phyloP scores from a whole-genome alignment of 345 rosid species.

The Pelargonium nanum region DNA sequence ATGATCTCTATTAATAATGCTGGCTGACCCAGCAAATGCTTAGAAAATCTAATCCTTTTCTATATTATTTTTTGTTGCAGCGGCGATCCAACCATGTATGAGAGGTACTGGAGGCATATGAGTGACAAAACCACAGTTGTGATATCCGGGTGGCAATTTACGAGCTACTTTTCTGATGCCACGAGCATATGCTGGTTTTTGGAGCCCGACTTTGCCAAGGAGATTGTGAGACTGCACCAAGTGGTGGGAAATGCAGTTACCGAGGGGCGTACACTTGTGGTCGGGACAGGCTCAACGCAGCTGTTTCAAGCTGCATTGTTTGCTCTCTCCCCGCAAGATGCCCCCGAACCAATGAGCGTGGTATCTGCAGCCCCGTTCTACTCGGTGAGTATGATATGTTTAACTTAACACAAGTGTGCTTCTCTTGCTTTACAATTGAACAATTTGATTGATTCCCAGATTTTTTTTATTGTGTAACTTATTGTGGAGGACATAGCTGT shows the following conservation, averaged over 20 bases:
- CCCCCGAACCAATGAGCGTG: slow-evolving; percentile 57
- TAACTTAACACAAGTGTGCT: no score
- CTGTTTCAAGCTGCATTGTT: slow-evolving; percentile 75
- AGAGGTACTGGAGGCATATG: slow-evolving; percentile 53
- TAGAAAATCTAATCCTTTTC: no score
- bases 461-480: not conserved
- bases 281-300: slow-evolving; percentile 90
- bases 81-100: slow-evolving; percentile 91
- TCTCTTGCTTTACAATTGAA: not conserved
- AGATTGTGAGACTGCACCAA: slow-evolving; percentile 54
- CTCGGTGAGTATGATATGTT: slow-evolving; percentile 41
- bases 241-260: slow-evolving; percentile 82
- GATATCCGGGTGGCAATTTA: slow-evolving; percentile 81
- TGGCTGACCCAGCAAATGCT: not conserved
- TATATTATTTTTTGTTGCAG: slow-evolving; percentile 22
- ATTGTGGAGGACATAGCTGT: not conserved
- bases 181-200: slow-evolving; percentile 75
- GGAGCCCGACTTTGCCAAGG: slow-evolving; percentile 58
- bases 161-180: slow-evolving; percentile 75
- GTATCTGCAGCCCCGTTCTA: slow-evolving; percentile 79
- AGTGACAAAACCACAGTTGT: slow-evolving; percentile 65
- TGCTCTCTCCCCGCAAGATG: slow-evolving; percentile 56
- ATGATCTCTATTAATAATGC: not conserved
- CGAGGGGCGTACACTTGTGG: slow-evolving; percentile 49
- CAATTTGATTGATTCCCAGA: not conserved